Evolutionary conservation across 768 basidiomycete genomes (phyloP).

Genomic region (Boletus fagicola): DNA sequence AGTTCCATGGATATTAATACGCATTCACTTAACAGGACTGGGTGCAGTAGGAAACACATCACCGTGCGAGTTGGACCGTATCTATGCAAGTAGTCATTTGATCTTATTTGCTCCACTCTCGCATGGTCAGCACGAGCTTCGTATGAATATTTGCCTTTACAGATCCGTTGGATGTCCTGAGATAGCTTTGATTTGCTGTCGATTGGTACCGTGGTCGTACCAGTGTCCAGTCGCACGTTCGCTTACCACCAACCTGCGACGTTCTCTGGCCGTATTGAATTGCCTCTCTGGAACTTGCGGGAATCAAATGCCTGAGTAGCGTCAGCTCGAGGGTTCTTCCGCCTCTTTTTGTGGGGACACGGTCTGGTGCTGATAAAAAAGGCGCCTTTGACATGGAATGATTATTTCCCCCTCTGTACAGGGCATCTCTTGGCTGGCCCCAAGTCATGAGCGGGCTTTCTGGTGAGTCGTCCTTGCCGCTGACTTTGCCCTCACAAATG

Average conservation of each 20-base stretch:
- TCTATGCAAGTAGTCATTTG: neutral
- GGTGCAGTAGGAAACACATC: neutral
- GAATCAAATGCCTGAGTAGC: neutral
- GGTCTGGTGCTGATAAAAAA: neutral
- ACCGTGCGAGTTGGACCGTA: neutral
- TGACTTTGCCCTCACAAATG: neutral
- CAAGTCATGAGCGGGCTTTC: neutral
- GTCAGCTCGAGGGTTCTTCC: neutral
- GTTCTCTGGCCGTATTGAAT: neutral
- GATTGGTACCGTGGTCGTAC: neutral
- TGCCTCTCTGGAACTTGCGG: neutral
- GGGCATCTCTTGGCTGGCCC: neutral
- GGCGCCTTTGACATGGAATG: neutral
- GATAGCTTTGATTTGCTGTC: neutral
- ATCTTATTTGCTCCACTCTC: neutral
- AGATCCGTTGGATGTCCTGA: neutral
- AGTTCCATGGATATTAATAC: constrained; percentile 6
- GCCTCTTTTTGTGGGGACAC: neutral
- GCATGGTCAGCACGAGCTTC: neutral
- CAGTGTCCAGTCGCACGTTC: neutral
- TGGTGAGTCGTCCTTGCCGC: neutral
- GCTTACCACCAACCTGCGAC: neutral
- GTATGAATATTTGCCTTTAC: neutral
- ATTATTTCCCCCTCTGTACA: neutral
- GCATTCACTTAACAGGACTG: neutral